These are phyloP conservation scores for Dalechampia spathulata DNA, from an alignment of 441 rosid genomes.

Conservation along the genomic window DNA sequence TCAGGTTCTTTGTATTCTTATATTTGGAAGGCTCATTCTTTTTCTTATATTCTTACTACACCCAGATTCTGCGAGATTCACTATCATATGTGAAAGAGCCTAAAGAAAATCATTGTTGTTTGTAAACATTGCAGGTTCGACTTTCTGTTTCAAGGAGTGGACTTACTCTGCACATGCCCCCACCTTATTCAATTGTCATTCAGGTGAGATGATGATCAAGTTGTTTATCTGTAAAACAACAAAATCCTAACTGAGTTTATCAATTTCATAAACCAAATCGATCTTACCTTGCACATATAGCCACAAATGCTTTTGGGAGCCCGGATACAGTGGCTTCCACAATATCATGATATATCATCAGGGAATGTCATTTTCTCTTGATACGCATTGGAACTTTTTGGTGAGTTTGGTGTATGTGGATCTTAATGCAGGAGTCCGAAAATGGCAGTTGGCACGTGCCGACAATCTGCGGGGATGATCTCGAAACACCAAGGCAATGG, in stretches of 20 bases:
- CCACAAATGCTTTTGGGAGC: background rate
- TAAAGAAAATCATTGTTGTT: background rate
- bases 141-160: conserved; percentile 42
- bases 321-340: background rate
- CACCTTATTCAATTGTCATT: conserved; percentile 83
- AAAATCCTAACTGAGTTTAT: no score
- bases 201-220: conserved; percentile 73
- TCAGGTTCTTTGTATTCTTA: conserved; percentile 55
- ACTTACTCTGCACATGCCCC: conserved; percentile 63
- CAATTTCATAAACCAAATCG: no score
- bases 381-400: background rate
- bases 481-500: conserved; percentile 71
- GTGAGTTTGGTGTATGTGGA: background rate
- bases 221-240: no score
- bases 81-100: background rate
- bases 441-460: conserved; percentile 90
- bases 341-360: no score
- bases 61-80: background rate
- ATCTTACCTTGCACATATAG: no score
- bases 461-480: conserved; percentile 46
- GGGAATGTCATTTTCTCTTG: no score
- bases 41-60: background rate
- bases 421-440: conserved; percentile 69
- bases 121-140: conserved; percentile 49
- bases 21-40: background rate